Percentiles rank a stretch among this genome's conserved stretches.
Conservation (phyloP, 805 yeast genomes). For the Schizosaccharomyces japonicus region DNA sequence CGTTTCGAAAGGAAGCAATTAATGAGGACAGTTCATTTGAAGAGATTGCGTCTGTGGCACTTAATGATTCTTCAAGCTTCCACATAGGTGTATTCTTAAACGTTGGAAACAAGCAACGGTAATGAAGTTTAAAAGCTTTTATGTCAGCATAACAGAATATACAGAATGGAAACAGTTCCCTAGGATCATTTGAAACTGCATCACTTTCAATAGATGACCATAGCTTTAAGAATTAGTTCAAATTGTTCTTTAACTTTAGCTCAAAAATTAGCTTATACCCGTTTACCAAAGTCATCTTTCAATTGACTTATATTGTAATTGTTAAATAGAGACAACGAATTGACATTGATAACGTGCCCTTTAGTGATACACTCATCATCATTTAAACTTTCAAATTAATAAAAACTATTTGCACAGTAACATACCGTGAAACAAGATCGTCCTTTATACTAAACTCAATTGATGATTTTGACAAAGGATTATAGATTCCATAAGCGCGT, state of each 20-base stretch:
- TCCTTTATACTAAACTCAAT: not conserved
- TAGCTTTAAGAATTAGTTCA: not conserved
- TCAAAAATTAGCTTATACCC: not conserved
- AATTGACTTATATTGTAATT: not conserved
- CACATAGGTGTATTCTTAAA: not conserved
- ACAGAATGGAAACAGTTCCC: conserved; percentile 6
- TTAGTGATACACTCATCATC: conserved; percentile 10
- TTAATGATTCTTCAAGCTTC: not conserved
- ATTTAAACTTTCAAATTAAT: too few relatives aligned
- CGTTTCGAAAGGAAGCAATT: not conserved
- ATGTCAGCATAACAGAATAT: conserved; percentile 62
- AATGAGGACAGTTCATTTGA: not conserved
- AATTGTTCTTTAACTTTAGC: not conserved
- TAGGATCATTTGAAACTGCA: not conserved
- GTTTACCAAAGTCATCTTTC: not conserved
- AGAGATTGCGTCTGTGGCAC: not conserved
- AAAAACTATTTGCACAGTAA: too few relatives aligned
- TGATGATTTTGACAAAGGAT: not conserved
- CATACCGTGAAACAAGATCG: too few relatives aligned
- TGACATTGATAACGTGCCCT: conserved; percentile 35
- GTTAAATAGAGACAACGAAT: conserved; percentile 47
- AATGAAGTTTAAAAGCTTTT: conserved; percentile 64
- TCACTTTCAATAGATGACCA: not conserved
- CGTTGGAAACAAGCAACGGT: conserved; percentile 73
- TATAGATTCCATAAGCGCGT: not conserved